Base-by-base conservation (phyloP, 371 early-diverging fungal genomes). In the Mucor velutinosus region DNA sequence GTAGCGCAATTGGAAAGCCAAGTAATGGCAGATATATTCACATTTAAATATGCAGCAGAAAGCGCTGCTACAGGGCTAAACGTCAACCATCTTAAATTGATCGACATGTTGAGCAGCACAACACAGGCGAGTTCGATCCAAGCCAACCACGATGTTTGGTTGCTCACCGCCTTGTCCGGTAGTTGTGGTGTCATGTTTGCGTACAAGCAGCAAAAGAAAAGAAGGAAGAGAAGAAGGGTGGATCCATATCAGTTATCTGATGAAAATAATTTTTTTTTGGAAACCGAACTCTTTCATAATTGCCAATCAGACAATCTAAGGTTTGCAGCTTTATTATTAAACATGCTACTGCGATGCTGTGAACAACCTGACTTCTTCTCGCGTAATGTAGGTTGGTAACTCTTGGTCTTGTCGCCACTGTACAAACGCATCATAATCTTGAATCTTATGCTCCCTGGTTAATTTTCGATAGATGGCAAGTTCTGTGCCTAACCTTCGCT, bases 401-500 rank as follows among this genome's bases (percentile, higher is more conserved):
- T 27, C 49, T 35, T 51, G 61, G 1, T 32, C 25, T 61, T 17
- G 43, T 29, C 70, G 65, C 72, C 72, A 74, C 29, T 55, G 33
- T 25, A 79, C 32, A 59, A 76, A 79, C 12, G 76, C 76, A 7
- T 62, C 51, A 51, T 79, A 79, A 39, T 63, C 63, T 3, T 66
- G 51, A 17, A 74, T 47, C 12, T 61, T 25, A 14, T 37, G 56
- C 41, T 62, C 53, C 7, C 51, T 55, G 27, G 67, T 59, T 6
- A 27, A 17, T 43, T 62, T 49, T 27, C 63, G 58, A 43, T 67
- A 76, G n/a, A 60, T 19, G 15, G 55, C 19, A n/a, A 76, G 59
- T 7, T 65, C 58, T 0, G 35, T 37, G 19, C 63, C 59, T 29
- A 73, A 73, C 37, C 82, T 67, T 35, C 82, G 66, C 29, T 79